phyloP scores from a whole-genome alignment of 441 rosid genomes.

The Populus trichocarpa region DNA sequence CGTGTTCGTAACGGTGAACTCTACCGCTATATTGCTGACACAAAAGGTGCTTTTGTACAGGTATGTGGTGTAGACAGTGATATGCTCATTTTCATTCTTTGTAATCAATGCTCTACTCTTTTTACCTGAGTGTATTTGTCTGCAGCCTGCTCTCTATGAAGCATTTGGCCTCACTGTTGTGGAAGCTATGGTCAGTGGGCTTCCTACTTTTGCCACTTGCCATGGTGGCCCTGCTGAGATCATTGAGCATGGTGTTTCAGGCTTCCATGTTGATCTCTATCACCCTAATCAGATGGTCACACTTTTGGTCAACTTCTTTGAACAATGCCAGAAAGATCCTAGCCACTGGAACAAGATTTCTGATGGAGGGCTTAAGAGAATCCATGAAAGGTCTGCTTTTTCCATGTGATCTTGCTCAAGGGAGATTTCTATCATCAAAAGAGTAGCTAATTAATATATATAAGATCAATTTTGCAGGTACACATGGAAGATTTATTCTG shows the following conservation, averaged over 20 bases:
- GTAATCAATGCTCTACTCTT: background rate
- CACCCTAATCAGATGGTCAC: conserved; percentile 49
- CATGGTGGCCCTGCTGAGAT: conserved; percentile 75
- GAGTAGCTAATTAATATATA: conserved; percentile 6
- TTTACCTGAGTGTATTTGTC: background rate
- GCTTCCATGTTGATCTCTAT: conserved; percentile 69
- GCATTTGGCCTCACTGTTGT: conserved; percentile 77
- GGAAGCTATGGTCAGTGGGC: conserved; percentile 74
- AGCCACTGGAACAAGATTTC: conserved; percentile 51
- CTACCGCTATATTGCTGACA: conserved; percentile 59
- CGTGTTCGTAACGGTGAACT: conserved; percentile 68
- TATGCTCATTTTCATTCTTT: background rate
- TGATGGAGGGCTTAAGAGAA: conserved; percentile 55
- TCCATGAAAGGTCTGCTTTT: conserved; percentile 47
- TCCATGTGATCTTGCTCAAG: background rate
- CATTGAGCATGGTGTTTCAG: conserved; percentile 56
- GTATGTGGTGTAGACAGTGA: conserved; percentile 15
- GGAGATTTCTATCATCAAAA: background rate
- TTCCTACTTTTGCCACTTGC: conserved; percentile 74
- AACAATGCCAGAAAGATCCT: conserved; percentile 40
- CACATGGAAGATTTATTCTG: conserved; percentile 83
- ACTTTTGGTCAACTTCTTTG: conserved; percentile 44
- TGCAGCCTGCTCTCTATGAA: conserved; percentile 70
- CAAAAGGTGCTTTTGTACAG: conserved; percentile 61
- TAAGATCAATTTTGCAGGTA: conserved; percentile 38